Percentiles rank a stretch among this genome's conserved stretches.
These are phyloP conservation scores for Clonostachys byssicola DNA, from an alignment of 2,329 filamentous ascomycete genomes.

Conservation along the genomic window DNA sequence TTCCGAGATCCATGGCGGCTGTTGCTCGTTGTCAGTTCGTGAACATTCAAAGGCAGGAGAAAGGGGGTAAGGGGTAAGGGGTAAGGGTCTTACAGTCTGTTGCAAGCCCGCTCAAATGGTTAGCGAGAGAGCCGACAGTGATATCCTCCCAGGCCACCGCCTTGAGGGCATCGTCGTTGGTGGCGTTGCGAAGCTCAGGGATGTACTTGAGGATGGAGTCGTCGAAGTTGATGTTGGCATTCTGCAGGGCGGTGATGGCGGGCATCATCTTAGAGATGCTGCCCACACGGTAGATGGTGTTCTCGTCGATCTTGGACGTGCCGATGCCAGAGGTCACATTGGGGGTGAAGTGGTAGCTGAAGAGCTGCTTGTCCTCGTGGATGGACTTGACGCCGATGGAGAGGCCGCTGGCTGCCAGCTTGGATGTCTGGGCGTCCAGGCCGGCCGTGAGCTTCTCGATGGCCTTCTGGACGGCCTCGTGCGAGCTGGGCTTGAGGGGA, in stretches of 20 bases:
- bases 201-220: slow-evolving; percentile 40
- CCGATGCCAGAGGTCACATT: slow-evolving; percentile 12
- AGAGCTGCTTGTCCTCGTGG: slow-evolving; percentile 23
- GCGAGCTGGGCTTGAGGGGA: slow-evolving; percentile 17
- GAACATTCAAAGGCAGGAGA: background rate
- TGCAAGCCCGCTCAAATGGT: slow-evolving; percentile 37
- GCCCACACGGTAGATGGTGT: slow-evolving; percentile 26
- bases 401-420: slow-evolving; percentile 20
- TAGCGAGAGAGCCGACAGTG: slow-evolving; percentile 37
- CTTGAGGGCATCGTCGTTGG: slow-evolving; percentile 17
- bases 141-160: slow-evolving; percentile 40
- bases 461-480: slow-evolving; percentile 15
- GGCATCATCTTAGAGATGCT: slow-evolving; percentile 27
- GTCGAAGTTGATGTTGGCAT: slow-evolving; percentile 23
- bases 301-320: slow-evolving; percentile 13
- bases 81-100: slow-evolving; percentile 22
- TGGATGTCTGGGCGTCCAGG: slow-evolving; percentile 15
- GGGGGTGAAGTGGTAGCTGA: slow-evolving; percentile 32
- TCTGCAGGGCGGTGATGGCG: slow-evolving; percentile 21
- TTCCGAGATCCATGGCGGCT: slow-evolving; percentile 25
- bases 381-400: slow-evolving; percentile 31
- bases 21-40: background rate
- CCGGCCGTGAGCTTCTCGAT: slow-evolving; percentile 7
- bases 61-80: background rate
- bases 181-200: slow-evolving; percentile 23